Base-by-base conservation (phyloP, 2,329 filamentous ascomycete species). In the Colletotrichum sp. region DNA sequence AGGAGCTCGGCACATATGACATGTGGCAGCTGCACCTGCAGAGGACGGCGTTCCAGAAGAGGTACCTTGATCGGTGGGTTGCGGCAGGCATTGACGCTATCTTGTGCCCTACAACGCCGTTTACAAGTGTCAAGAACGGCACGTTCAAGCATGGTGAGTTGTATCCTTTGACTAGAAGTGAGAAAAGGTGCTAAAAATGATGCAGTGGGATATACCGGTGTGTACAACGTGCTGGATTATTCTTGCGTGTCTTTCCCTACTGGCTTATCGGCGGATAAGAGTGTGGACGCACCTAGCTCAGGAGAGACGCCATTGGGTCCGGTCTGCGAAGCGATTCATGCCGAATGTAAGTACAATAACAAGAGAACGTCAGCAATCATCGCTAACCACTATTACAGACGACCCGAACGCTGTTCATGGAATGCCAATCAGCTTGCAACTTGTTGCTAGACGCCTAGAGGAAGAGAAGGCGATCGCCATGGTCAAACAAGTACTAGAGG, bases 71-170 rank as follows among this genome's bases (percentile, higher is more conserved):
- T 55, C 83, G 86, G 4, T 89, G 88, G 88, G 84, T 84, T 39
- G 81, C 80, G 63, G 85, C 85, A 0, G 86, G 85, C 2, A 88
- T 93, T 9, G 93, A 94, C 80, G 91, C 91, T 2, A 87, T 94
- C 10, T 81, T 94, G 2, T 91, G 90, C 67, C 92, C 93, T 0
- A 88, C 87, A 0, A 87, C 86, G 36, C 86, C 88, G 1, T 89
- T 86, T 66, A 84, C 83, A 55, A 84, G 83, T 0, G 84, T 85
- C 34, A 85, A 87, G 79, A 84, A 86, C 61, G 86, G 86, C 6
- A 81, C 82, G 2, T 87, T 88, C 55, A 85, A 82, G 79, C 86
- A 89, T 48, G 84, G 87, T 87, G 61, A 79, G 85, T 80, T 18
- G 2, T 12, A 1, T 2, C 12, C 59, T 16, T 24, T 6, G 30